These are phyloP conservation scores for Mucuna pruriens DNA, from an alignment of 306 rosid species.

Conservation along the genomic window DNA sequence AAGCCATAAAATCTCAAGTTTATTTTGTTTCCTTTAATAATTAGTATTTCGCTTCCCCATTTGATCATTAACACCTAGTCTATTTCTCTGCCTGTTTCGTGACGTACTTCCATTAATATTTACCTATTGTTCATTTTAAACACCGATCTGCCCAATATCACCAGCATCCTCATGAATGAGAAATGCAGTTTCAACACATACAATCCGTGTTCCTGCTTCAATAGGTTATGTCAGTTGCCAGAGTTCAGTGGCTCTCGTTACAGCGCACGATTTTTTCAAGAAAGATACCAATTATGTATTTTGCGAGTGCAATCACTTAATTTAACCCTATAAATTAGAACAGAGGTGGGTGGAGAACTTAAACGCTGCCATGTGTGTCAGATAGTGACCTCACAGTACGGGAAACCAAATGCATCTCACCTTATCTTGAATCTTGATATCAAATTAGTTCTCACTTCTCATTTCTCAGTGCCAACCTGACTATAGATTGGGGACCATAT, in stretches of 20 bases:
- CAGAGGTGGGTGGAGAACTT: constrained; percentile 58
- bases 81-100: not conserved
- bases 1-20: not conserved
- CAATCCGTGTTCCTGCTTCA: constrained; percentile 30
- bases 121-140: not conserved
- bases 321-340: constrained; percentile 26
- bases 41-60: not conserved
- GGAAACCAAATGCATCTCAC: constrained; percentile 50
- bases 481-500: constrained; percentile 46
- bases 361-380: constrained; percentile 41
- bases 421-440: constrained; percentile 47
- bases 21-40: not conserved
- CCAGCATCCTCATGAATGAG: not conserved
- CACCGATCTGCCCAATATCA: constrained; percentile 10
- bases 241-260: not conserved
- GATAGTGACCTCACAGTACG: constrained; percentile 41
- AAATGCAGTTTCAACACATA: constrained; percentile 18
- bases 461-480: constrained; percentile 37
- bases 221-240: constrained; percentile 9
- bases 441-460: constrained; percentile 9
- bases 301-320: constrained; percentile 24
- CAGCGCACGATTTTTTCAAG: not conserved
- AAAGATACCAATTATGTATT: constrained; percentile 7
- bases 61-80: not conserved
- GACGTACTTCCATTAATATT: not conserved